A percentile compares a stretch with the other conserved stretches of the same genome.
phyloP scores from a whole-genome alignment of 164 flowering plant genomes.

The Stephania japonica region DNA sequence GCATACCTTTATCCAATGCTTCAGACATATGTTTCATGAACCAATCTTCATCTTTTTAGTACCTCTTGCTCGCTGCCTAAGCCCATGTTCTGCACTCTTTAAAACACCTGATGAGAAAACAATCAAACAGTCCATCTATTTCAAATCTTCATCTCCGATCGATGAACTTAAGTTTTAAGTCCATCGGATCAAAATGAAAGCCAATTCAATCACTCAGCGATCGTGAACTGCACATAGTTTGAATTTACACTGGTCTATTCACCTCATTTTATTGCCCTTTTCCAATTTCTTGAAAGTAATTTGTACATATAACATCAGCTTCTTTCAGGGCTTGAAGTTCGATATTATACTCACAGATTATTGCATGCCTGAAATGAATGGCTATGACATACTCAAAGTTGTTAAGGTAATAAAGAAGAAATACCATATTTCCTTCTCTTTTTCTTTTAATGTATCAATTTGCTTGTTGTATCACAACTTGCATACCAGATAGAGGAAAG shows the following conservation, averaged over 20 bases:
- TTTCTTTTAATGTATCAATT: neutral
- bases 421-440: neutral
- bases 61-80: neutral
- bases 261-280: no score
- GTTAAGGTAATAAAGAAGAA: slow-evolving; percentile 17
- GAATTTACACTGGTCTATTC: neutral
- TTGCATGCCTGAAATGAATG: slow-evolving; percentile 29
- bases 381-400: slow-evolving; percentile 24
- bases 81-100: neutral
- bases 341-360: slow-evolving; percentile 30
- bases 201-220: neutral
- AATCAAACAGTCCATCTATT: neutral
- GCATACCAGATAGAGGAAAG: neutral
- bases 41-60: neutral
- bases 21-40: neutral
- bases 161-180: neutral
- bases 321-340: slow-evolving; percentile 21
- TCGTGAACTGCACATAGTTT: no score
- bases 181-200: neutral
- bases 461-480: neutral
- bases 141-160: neutral
- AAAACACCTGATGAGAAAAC: neutral
- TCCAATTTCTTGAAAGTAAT: no score
- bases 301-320: neutral
- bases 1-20: neutral